Base-by-base conservation (phyloP, 2,329 filamentous ascomycete species). In the Talaromyces atroroseus region DNA sequence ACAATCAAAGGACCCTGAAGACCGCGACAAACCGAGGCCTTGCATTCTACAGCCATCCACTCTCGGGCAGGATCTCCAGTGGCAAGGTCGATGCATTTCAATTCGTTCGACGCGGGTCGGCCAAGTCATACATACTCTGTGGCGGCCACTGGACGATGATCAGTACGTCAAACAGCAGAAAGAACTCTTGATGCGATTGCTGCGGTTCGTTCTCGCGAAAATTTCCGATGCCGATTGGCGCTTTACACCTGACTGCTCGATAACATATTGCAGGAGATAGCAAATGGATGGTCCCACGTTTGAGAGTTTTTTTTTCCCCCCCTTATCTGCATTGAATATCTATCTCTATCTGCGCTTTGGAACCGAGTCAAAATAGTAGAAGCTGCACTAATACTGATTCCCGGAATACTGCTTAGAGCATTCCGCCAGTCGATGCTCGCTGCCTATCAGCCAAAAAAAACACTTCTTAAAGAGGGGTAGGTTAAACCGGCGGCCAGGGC, bases 401-500 rank as follows among this genome's bases (percentile, higher is more conserved):
- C 18, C 20, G 40, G 40, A 2, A 44, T 44, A 23, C 40, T 21
- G 40, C 18, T 7, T 42, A 42, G n/a, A 42, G 38, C 38, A 42
- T 20, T 11, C 38, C 40, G 40, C 18, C 18, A 14, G 40, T 44
- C 38, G 18, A 42, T 18, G 6, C n/a, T 12, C 34, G 16, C 4
- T 14, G 10, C 34, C 32, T 34, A 34, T 34, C 32, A 34, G 12
- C 7, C 12, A 34, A 11, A 7, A 34, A 34, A 14, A 2, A n/a
- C 49, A 16, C n/a, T 5, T 29, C 3, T 6, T 38, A 20, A 36
- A 46, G 42, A 52, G 50, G 42, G 51, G 42, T 53, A 51, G 10
- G 36, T 49, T 54, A 48, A 57, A 49, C 53, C 45, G 18, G 55
- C 55, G 55, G 55, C 49, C 49, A 47, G 18, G 36, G 55, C 55